phyloP scores from a whole-genome alignment of 495 filamentous ascomycete species.

The Lichina pygmaea region DNA sequence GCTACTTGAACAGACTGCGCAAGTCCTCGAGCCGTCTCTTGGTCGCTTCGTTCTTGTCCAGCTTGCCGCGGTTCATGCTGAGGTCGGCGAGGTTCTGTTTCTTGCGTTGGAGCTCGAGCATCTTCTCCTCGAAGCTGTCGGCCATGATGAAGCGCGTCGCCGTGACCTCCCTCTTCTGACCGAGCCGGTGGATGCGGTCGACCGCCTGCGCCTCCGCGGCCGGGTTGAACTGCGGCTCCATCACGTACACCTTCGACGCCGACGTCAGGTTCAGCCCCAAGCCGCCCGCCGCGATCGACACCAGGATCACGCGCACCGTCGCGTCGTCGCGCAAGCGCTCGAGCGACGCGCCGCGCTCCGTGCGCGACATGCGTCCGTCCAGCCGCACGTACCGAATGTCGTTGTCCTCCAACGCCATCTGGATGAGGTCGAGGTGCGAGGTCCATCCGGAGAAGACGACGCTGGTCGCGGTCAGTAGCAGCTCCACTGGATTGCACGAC shows the following conservation, averaged over 20 bases:
- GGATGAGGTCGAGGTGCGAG: constrained; percentile 74
- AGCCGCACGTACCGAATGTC: constrained; percentile 49
- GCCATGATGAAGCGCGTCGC: constrained; percentile 74
- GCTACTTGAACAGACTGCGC: constrained; percentile 51
- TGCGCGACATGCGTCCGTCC: constrained; percentile 63
- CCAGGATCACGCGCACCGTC: constrained; percentile 49
- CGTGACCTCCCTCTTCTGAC: constrained; percentile 59
- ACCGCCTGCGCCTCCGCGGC: constrained; percentile 84
- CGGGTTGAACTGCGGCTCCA: constrained; percentile 96
- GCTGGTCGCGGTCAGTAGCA: constrained; percentile 7
- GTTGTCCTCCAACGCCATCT: constrained; percentile 47
- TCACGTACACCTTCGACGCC: constrained; percentile 69
- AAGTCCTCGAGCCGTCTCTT: constrained; percentile 57
- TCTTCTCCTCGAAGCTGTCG: constrained; percentile 79
- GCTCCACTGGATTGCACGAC: no score
- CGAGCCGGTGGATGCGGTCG: constrained; percentile 80
- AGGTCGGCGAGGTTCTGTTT: constrained; percentile 73
- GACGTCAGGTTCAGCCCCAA: constrained; percentile 76
- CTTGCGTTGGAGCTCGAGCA: constrained; percentile 65
- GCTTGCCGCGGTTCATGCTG: constrained; percentile 44
- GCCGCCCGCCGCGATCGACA: constrained; percentile 80
- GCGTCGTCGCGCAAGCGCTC: constrained; percentile 48
- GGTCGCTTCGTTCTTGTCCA: constrained; percentile 47
- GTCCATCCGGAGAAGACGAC: constrained; percentile 93
- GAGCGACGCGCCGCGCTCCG: constrained; percentile 41